Evolutionary conservation across 805 yeast genomes (phyloP).

Genomic region (Saturnispora gosingensis): DNA sequence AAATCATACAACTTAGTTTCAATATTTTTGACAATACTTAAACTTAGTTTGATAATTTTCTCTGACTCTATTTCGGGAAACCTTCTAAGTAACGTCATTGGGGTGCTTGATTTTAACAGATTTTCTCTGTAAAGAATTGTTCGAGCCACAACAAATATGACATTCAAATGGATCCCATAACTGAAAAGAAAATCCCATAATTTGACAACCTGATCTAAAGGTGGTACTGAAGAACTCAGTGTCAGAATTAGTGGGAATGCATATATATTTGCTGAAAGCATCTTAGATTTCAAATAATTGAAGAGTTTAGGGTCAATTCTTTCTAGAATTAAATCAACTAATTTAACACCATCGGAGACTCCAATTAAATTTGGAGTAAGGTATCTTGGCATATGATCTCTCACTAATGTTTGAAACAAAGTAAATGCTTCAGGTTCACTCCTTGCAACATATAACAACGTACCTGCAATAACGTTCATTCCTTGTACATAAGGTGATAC

Average conservation of each 20-base stretch:
- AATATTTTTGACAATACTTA: constrained; percentile 68
- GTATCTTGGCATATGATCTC: constrained; percentile 64
- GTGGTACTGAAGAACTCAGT: constrained; percentile 81
- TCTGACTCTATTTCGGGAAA: constrained; percentile 65
- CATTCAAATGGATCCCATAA: constrained; percentile 82
- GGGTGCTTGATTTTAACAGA: constrained; percentile 51
- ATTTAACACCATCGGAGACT: constrained; percentile 63
- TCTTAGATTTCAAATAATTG: constrained; percentile 47
- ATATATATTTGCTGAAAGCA: constrained; percentile 75
- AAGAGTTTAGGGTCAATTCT: constrained; percentile 66
- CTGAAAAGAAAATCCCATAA: constrained; percentile 91
- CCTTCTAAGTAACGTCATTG: constrained; percentile 66
- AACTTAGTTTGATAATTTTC: constrained; percentile 66
- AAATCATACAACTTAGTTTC: constrained; percentile 59
- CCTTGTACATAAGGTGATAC: constrained; percentile 77
- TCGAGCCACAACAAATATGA: constrained; percentile 77
- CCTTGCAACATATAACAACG: constrained; percentile 63
- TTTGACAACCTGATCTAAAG: constrained; percentile 61
- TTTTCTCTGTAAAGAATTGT: constrained; percentile 57
- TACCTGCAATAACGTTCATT: constrained; percentile 79
- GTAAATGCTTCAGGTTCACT: constrained; percentile 84
- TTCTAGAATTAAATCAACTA: constrained; percentile 66
- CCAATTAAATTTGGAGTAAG: constrained; percentile 71
- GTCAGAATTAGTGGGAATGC: constrained; percentile 82
- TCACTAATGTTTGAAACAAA: constrained; percentile 52